A percentile compares a stretch with the other conserved stretches of the same genome.
Conservation (phyloP, 495 filamentous ascomycete genomes). For the Aspergillus avenaceus region DNA sequence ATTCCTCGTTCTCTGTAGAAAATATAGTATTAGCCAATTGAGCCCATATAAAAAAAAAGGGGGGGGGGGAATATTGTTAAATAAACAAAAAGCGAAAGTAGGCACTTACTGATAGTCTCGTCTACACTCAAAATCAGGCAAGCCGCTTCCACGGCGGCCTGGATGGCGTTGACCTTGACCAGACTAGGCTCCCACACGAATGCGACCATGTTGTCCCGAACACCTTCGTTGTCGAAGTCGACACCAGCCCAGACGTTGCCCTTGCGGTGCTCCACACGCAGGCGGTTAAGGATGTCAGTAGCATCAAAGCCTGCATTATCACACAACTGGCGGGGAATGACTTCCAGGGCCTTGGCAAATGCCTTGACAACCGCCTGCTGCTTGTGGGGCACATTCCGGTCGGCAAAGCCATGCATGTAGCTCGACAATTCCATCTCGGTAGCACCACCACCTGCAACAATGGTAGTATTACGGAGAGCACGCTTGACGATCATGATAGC, state of each 20-base stretch:
- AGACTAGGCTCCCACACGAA: slow-evolving; percentile 97
- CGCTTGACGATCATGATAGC: slow-evolving; percentile 99
- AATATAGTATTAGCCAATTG: slow-evolving; percentile 14
- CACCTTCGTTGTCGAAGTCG: slow-evolving; percentile 88
- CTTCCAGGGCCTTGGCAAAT: slow-evolving; percentile 94
- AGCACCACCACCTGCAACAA: slow-evolving; percentile 93
- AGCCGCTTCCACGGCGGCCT: slow-evolving; percentile 89
- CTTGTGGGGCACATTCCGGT: slow-evolving; percentile 87
- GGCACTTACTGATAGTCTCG: slow-evolving; percentile 79
- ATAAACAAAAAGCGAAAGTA: no score
- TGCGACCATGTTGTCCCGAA: slow-evolving; percentile 83
- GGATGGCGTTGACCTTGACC: slow-evolving; percentile 96
- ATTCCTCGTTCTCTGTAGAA: slow-evolving; percentile 76
- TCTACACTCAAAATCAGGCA: slow-evolving; percentile 95
- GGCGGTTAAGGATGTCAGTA: slow-evolving; percentile 90
- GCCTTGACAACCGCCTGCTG: slow-evolving; percentile 97
- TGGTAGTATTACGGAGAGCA: slow-evolving; percentile 84
- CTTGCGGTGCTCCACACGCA: slow-evolving; percentile 91
- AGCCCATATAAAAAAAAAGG: not conserved
- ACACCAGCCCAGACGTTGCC: slow-evolving; percentile 92
- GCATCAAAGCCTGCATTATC: slow-evolving; percentile 98
- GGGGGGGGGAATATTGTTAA: not conserved
- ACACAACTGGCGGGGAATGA: slow-evolving; percentile 93
- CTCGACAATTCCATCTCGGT: slow-evolving; percentile 95
- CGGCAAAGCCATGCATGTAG: slow-evolving; percentile 86